Base-by-base conservation (phyloP, 768 basidiomycete genomes). In the Mycena rosella region DNA sequence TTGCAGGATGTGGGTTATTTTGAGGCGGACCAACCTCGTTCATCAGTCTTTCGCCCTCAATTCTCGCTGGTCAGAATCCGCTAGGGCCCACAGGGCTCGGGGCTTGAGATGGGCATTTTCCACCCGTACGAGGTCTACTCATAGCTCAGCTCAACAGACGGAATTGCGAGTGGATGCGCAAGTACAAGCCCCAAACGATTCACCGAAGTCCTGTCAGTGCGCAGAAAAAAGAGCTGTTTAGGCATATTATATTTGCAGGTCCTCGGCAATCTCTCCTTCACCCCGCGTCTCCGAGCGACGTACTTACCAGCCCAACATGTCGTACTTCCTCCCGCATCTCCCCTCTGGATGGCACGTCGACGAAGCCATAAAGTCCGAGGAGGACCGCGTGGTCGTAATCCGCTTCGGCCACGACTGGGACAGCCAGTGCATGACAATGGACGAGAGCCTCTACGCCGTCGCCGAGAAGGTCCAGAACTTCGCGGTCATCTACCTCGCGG, bases 261-360 rank as follows among this genome's bases (percentile, higher is more conserved):
- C 52, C 34, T 36, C 29, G 53, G 32, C 34, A n/a, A 20, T 44
- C 42, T 54, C 20, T 30, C 36, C 15, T 17, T 15, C 15, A 10
- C 1, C 15, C 27, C n/a, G 38, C 47, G n/a, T n/a, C n/a, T n/a
- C n/a, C n/a, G n/a, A n/a, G n/a, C n/a, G n/a, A n/a, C n/a, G n/a
- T n/a, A n/a, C n/a, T n/a, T n/a, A n/a, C n/a, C n/a, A n/a, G n/a
- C n/a, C n/a, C n/a, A n/a, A n/a, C 61, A 96, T 96, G 94, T 95
- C 94, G 17, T 96, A 95, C 79, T 95, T 95, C 76, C 88, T 96
- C 15, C 93, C 94, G 0, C 94, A 96, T 74, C 85, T 96, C 5
- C 93, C 91, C 0, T 94, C 93, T 73, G 95, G 96, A 42, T 98
- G 97, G 97, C 98, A 99, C 77, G 98, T 99, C 67, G 98, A 99